A percentile compares a stretch with the other conserved stretches of the same genome.
phyloP scores from a whole-genome alignment of 441 rosid genomes.

The Jatropha multifida region DNA sequence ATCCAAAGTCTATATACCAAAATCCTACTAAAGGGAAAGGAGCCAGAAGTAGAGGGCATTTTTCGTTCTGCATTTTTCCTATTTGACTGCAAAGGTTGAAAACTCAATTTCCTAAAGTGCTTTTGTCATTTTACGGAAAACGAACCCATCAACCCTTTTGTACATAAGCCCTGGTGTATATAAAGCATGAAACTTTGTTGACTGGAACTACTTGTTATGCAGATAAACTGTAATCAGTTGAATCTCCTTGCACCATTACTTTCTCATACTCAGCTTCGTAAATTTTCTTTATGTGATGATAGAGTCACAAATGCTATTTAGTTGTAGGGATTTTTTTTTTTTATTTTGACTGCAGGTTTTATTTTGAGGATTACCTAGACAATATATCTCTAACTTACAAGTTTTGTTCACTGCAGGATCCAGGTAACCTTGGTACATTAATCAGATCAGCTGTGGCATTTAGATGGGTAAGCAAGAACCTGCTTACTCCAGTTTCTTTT shows the following conservation, averaged over 20 bases:
- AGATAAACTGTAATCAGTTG: neutral
- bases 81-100: neutral
- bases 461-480: slow-evolving; percentile 61
- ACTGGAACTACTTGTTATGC: neutral
- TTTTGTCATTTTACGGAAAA: neutral
- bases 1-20: neutral
- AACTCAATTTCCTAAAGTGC: neutral
- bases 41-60: neutral
- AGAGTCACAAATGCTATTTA: slow-evolving; percentile 4
- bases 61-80: neutral
- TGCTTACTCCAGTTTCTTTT: neutral
- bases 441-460: slow-evolving; percentile 88
- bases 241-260: neutral
- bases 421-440: slow-evolving; percentile 93
- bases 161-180: neutral
- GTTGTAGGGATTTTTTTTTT: neutral
- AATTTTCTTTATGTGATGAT: slow-evolving; percentile 13
- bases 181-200: neutral
- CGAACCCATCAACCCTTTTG: neutral
- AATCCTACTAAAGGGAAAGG: neutral
- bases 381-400: slow-evolving; percentile 21
- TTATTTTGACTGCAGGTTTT: slow-evolving; percentile 14
- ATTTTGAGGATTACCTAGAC: slow-evolving; percentile 14
- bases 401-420: slow-evolving; percentile 61
- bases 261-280: neutral